phyloP scores from a whole-genome alignment of 2,329 filamentous ascomycete genomes.

The Neofusicoccum laricinum region DNA sequence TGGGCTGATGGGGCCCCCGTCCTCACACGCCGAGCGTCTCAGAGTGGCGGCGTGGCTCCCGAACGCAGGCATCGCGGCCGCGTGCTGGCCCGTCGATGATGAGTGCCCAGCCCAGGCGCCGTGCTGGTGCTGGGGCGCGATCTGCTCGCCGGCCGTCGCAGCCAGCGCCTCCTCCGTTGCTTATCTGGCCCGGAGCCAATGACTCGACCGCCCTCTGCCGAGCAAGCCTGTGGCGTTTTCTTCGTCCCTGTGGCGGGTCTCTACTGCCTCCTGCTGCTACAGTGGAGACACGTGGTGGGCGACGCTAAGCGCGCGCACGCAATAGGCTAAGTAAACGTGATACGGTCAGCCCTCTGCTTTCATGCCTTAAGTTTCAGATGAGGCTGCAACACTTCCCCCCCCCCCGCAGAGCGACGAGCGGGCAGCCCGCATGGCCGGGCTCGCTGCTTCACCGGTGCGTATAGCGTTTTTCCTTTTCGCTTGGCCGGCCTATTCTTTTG shows the following conservation, averaged over 20 bases:
- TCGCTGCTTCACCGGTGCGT: neutral
- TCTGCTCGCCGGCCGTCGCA: neutral
- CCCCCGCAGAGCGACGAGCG: neutral
- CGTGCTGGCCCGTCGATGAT: neutral
- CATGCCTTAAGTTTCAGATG: neutral
- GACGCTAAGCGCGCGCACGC: neutral
- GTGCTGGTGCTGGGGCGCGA: neutral
- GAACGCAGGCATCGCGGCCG: neutral
- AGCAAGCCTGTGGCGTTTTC: neutral
- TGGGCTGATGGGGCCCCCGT: neutral
- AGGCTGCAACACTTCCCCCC: neutral
- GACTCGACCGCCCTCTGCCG: neutral
- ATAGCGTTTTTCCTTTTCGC: neutral
- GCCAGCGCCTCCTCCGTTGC: neutral
- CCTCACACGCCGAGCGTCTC: conserved; percentile 8
- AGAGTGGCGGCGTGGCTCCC: neutral
- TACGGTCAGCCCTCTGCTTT: neutral
- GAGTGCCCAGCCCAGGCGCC: neutral
- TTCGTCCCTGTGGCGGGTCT: neutral
- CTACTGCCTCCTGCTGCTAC: neutral
- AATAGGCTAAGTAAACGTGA: neutral
- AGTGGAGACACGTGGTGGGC: neutral
- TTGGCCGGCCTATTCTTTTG: neutral
- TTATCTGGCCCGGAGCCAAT: neutral
- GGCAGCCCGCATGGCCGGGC: neutral